Conservation (phyloP, 768 basidiomycete species). For the Lenzites betulinus region DNA sequence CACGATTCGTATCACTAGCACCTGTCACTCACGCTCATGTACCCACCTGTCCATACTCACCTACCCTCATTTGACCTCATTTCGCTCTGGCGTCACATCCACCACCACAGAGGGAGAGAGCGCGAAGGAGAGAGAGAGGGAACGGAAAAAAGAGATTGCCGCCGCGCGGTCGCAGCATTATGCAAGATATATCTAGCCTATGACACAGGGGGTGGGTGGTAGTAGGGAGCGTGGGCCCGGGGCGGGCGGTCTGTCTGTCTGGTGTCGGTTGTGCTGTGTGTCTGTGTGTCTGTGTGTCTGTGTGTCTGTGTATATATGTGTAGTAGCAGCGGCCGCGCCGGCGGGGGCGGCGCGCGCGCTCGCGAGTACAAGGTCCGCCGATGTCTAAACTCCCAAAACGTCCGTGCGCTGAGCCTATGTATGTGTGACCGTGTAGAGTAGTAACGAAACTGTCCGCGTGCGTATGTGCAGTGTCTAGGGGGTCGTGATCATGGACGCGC, state of each 20-base stretch:
- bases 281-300: too few species aligned
- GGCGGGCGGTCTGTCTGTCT: too few species aligned
- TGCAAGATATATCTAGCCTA: constrained; percentile 22
- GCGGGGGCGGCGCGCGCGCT: constrained; percentile 6
- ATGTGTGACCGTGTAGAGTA: constrained; percentile 30
- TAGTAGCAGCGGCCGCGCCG: constrained; percentile 12
- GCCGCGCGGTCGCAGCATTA: constrained; percentile 17
- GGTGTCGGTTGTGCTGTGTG: neutral
- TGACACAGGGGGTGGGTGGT: constrained; percentile 14
- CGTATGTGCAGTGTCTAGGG: constrained; percentile 22
- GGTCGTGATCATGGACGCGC: constrained; percentile 39
- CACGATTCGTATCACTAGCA: neutral
- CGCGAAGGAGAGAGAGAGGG: neutral
- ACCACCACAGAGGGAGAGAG: too few species aligned
- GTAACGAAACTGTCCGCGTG: constrained; percentile 29
- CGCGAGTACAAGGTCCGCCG: constrained; percentile 30
- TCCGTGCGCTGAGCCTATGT: constrained; percentile 21
- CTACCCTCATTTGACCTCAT: too few species aligned
- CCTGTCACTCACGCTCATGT: neutral
- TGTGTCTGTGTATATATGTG: neutral
- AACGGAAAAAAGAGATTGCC: neutral
- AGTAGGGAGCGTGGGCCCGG: constrained; percentile 30
- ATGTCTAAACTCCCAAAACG: constrained; percentile 27
- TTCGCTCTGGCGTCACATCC: too few species aligned
- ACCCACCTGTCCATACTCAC: too few species aligned